These are phyloP conservation scores for Trypanosoma cruzi DNA, from an alignment of 208 protist species.

Conservation along the genomic window DNA sequence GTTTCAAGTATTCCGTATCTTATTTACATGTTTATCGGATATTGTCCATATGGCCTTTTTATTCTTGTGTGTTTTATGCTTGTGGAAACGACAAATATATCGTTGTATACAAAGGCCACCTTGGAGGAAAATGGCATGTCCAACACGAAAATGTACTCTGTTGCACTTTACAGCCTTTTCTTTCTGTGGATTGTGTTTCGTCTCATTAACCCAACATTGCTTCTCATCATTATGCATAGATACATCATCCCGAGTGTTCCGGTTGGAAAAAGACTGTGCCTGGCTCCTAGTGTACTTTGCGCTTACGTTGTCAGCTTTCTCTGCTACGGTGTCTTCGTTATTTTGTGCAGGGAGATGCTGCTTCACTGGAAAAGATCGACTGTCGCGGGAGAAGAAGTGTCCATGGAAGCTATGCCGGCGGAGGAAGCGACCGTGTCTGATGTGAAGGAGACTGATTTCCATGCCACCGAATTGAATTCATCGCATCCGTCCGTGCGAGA, in stretches of 20 bases:
- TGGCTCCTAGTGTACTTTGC: conserved; percentile 38
- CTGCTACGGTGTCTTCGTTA: conserved; percentile 44
- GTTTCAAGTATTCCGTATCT: conserved; percentile 50
- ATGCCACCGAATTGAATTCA: too few species aligned
- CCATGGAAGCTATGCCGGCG: conserved; percentile 1
- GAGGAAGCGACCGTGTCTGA: background rate
- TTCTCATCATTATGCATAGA: conserved; percentile 34
- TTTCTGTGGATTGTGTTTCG: conserved; percentile 51
- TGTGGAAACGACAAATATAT: conserved; percentile 56
- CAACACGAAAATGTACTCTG: conserved; percentile 19
- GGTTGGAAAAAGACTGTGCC: conserved; percentile 19
- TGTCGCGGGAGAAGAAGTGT: background rate
- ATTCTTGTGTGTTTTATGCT: conserved; percentile 50
- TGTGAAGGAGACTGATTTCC: too few species aligned
- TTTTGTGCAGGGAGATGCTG: conserved; percentile 34
- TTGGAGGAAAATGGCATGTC: conserved; percentile 37
- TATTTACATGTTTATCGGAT: conserved; percentile 38
- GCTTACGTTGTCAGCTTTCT: conserved; percentile 49
- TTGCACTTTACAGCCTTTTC: conserved; percentile 35
- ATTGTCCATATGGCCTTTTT: conserved; percentile 43
- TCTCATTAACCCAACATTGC: conserved; percentile 32
- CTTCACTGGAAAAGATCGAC: conserved; percentile 17
- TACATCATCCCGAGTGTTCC: conserved; percentile 33
- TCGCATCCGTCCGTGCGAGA: too few species aligned
- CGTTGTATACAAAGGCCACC: conserved; percentile 36